Conservation (phyloP, 768 basidiomycete species). For the Gautieria morchelliformis region DNA sequence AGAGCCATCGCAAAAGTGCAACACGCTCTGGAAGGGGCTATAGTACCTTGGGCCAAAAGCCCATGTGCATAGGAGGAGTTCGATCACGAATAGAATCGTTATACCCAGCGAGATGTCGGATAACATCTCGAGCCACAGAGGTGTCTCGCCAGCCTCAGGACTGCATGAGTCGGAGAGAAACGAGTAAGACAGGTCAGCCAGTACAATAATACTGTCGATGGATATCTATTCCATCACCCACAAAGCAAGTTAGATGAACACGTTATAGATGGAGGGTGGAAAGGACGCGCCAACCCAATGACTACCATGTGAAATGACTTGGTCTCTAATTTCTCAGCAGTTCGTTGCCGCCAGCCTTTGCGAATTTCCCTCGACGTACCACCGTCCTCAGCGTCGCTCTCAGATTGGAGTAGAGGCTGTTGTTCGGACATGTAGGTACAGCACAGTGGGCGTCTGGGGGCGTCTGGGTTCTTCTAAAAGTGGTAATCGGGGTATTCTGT, state of each 20-base stretch:
- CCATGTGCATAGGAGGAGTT: slow-evolving; percentile 66
- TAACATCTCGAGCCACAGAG: slow-evolving; percentile 55
- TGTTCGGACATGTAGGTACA: slow-evolving; percentile 28
- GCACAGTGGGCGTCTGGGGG: background rate
- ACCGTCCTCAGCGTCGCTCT: slow-evolving; percentile 14
- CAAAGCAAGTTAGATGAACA: slow-evolving; percentile 2
- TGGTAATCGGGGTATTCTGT: too few species aligned
- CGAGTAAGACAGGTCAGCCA: slow-evolving; percentile 59
- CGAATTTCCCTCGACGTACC: slow-evolving; percentile 10
- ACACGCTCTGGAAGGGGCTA: slow-evolving; percentile 44
- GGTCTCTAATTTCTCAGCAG: slow-evolving; percentile 44
- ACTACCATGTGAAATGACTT: slow-evolving; percentile 44
- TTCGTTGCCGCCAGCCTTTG: slow-evolving; percentile 16
- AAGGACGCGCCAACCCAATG: slow-evolving; percentile 37
- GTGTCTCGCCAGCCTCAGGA: slow-evolving; percentile 31
- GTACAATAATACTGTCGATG: slow-evolving; percentile 61
- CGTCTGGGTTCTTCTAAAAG: too few species aligned
- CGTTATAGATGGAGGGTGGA: slow-evolving; percentile 12
- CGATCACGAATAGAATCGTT: slow-evolving; percentile 62
- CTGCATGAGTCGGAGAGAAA: slow-evolving; percentile 49
- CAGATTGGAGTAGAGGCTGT: slow-evolving; percentile 34
- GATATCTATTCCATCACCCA: slow-evolving; percentile 31
- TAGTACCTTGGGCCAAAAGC: slow-evolving; percentile 55
- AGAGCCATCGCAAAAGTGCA: slow-evolving; percentile 69
- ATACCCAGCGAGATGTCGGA: slow-evolving; percentile 56